Conservation (phyloP, 2,329 filamentous ascomycete species). For the Ophiostoma triangulosporum region DNA sequence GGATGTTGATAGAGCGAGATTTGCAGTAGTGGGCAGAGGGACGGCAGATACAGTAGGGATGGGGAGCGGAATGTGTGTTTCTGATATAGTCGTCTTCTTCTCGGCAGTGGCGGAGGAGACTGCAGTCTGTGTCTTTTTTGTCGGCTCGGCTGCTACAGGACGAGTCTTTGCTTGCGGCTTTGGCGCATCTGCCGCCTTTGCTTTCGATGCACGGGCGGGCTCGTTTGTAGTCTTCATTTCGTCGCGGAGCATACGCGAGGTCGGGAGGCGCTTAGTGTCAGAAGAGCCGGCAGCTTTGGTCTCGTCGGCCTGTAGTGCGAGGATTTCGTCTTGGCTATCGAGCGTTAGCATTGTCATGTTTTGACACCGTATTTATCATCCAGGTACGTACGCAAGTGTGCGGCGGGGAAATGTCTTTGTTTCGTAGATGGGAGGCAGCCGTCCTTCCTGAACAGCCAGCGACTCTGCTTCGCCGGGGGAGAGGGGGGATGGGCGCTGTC, state of each 20-base stretch:
- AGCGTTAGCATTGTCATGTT: slow-evolving; percentile 18
- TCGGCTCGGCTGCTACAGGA: not conserved
- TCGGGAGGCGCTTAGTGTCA: slow-evolving; percentile 20
- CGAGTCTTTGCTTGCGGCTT: not conserved
- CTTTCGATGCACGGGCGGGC: not conserved
- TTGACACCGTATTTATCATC: no score
- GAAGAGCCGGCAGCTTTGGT: not conserved
- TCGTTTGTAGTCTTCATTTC: not conserved
- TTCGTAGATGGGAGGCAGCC: slow-evolving; percentile 56
- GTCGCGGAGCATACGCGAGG: slow-evolving; percentile 32
- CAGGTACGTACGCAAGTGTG: slow-evolving; percentile 32
- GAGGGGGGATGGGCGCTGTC: slow-evolving; percentile 42
- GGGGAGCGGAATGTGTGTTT: not conserved
- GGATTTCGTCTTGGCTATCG: slow-evolving; percentile 45
- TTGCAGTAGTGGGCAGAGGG: slow-evolving; percentile 20
- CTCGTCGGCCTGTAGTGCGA: slow-evolving; percentile 32
- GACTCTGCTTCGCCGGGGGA: slow-evolving; percentile 40
- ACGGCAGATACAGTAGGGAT: not conserved
- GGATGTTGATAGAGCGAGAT: not conserved
- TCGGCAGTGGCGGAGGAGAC: not conserved
- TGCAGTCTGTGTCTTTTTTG: not conserved
- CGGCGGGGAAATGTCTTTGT: slow-evolving; percentile 52
- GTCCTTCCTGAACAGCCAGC: slow-evolving; percentile 36
- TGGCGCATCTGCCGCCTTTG: not conserved
- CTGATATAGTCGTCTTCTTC: not conserved